A percentile compares a stretch with the other conserved stretches of the same genome.
phyloP scores from a whole-genome alignment of 371 early-diverging fungal species.

The Zopfochytrium polystomum region DNA sequence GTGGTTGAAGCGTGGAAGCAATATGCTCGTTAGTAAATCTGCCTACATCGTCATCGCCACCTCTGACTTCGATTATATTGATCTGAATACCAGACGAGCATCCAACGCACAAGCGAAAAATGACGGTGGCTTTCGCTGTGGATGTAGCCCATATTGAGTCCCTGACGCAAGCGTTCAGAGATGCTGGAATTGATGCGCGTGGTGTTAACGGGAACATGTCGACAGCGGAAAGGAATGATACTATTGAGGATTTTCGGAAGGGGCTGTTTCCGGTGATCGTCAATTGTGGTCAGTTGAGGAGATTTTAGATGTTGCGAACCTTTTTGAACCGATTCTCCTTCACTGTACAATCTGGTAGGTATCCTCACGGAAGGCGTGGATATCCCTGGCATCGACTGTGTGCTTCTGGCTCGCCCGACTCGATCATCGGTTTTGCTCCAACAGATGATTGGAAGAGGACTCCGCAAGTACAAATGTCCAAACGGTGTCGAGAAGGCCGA shows the following conservation, averaged over 20 bases:
- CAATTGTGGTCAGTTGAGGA: conserved; percentile 75
- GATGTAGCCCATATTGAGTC: too few relatives aligned
- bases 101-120: too few relatives aligned
- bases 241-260: conserved; percentile 59
- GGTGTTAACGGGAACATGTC: too few relatives aligned
- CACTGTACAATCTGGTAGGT: conserved; percentile 8
- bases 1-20: not conserved
- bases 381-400: conserved; percentile 79
- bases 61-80: not conserved
- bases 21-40: conserved; percentile 1
- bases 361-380: conserved; percentile 50
- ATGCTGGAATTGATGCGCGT: too few relatives aligned
- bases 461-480: conserved; percentile 50
- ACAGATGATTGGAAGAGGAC: conserved; percentile 94
- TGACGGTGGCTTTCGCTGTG: conserved; percentile 84
- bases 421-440: conserved; percentile 74
- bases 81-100: not conserved
- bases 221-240: conserved; percentile 65
- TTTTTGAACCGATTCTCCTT: conserved; percentile 54
- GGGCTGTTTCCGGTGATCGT: conserved; percentile 76
- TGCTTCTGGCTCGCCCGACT: conserved; percentile 88
- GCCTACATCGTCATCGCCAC: too few relatives aligned
- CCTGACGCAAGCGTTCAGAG: too few relatives aligned
- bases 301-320: conserved; percentile 53
- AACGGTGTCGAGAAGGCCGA: conserved; percentile 53